Base-by-base conservation (phyloP, 2,329 filamentous ascomycete species). In the Grosmannia penicillata region DNA sequence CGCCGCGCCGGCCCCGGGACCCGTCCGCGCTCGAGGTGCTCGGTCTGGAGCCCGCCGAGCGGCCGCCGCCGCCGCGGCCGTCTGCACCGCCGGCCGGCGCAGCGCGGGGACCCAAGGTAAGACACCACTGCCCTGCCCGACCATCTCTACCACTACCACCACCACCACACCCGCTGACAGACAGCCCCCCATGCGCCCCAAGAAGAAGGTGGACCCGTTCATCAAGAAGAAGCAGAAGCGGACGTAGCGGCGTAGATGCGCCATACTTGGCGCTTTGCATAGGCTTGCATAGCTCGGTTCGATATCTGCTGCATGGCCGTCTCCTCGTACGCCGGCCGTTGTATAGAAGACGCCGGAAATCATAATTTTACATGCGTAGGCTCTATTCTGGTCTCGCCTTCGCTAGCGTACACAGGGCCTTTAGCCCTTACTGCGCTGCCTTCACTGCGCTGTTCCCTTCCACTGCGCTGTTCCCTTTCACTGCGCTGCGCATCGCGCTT, bases 1-100 rank as follows among this genome's bases (percentile, higher is more conserved):
- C 46, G 11, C 46, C 50, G 18, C 47, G 42, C 21, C 49, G 51
- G 31, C 50, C 56, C 8, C 53, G 48, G 8, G 68, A 72, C 38
- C 67, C 67, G 3, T 67, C 67, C 2, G 68, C 66, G 15, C 66
- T 70, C 64, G 61, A 65, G 40, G 61, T 66, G 17, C 54, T 71
- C 33, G 66, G 66, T 7, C 51, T 72, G n/a, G n/a, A n/a, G n/a
- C n/a, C n/a, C n/a, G n/a, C n/a, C 45, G 56, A 49, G 58, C 30
- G 38, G 18, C 43, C 47, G 33, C 43, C 49, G 24, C 51, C 41
- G 19, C 39, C 36, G n/a, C 31, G 33, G 28, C 32, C n/a, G n/a
- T n/a, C n/a, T n/a, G n/a, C n/a, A n/a, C n/a, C 41, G 21, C 36
- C 39, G 19, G 33, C 39, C 13, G 35, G 32, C 14, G 29, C 30